phyloP scores from a whole-genome alignment of 2,329 filamentous ascomycete species.

The Talaromyces sp. region DNA sequence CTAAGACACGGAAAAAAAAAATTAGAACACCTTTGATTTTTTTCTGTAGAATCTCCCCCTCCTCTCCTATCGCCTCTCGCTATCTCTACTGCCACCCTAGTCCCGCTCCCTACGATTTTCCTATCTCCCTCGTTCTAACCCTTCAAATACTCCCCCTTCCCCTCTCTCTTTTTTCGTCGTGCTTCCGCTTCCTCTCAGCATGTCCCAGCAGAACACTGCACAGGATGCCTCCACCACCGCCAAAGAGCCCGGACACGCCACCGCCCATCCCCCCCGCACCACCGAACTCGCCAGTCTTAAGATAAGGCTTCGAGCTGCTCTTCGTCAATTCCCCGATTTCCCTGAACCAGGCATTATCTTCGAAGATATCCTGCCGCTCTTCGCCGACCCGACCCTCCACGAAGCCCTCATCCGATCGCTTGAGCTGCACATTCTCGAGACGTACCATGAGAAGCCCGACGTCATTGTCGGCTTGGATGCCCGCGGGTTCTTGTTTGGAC shows the following conservation, averaged over 20 bases:
- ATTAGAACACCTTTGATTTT: constrained; percentile 8
- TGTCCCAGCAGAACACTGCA: constrained; percentile 35
- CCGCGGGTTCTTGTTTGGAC: constrained; percentile 92
- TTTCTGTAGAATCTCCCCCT: constrained; percentile 4
- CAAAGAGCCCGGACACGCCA: constrained; percentile 42
- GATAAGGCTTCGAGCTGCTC: constrained; percentile 64
- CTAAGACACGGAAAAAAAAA: constrained; percentile 6
- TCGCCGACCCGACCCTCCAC: constrained; percentile 73
- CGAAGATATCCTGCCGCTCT: constrained; percentile 96
- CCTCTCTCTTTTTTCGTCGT: constrained; percentile 19
- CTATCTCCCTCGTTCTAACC: background rate
- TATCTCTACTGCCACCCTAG: background rate
- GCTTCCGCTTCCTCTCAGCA: constrained; percentile 28
- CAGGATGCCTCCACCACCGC: constrained; percentile 38
- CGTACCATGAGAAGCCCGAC: constrained; percentile 68
- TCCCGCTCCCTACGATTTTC: background rate
- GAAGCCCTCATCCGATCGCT: constrained; percentile 75
- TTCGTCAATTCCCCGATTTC: constrained; percentile 89
- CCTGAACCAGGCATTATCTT: constrained; percentile 90
- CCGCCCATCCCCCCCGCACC: constrained; percentile 47
- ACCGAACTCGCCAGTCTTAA: constrained; percentile 61
- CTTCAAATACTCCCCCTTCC: constrained; percentile 19
- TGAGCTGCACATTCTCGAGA: constrained; percentile 72
- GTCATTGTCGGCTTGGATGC: constrained; percentile 92
- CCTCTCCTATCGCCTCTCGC: constrained; percentile 10